Conservation (phyloP, 495 filamentous ascomycete species). For the Jackrogersella minutella region DNA sequence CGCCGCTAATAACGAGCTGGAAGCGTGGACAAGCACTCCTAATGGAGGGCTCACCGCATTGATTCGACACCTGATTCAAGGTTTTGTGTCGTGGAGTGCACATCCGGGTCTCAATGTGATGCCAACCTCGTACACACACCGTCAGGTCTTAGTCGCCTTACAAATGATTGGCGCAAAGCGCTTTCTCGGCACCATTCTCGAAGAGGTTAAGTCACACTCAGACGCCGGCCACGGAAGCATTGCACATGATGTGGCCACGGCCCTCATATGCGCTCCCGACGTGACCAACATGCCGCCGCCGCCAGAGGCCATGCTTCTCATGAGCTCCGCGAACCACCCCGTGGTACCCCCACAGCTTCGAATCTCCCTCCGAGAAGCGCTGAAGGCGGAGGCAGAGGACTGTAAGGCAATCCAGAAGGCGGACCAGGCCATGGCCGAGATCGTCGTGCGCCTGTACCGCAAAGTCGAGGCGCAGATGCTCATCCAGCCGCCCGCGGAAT, state of each 20-base stretch:
- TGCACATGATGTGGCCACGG: constrained; percentile 76
- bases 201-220: constrained; percentile 68
- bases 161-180: constrained; percentile 74
- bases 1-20: constrained; percentile 75
- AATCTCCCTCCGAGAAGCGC: constrained; percentile 70
- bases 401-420: constrained; percentile 67
- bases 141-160: constrained; percentile 70
- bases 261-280: constrained; percentile 77
- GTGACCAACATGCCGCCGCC: constrained; percentile 57
- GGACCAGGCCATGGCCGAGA: constrained; percentile 69
- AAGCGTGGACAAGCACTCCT: constrained; percentile 72
- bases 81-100: constrained; percentile 76
- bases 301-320: constrained; percentile 31
- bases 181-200: constrained; percentile 68
- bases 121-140: constrained; percentile 80
- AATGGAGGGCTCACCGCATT: constrained; percentile 68
- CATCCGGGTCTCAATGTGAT: constrained; percentile 68
- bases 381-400: constrained; percentile 69
- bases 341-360: constrained; percentile 45
- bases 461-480: constrained; percentile 71
- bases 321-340: constrained; percentile 39
- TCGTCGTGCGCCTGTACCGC: constrained; percentile 76
- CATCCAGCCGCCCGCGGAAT: constrained; percentile 43
- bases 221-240: constrained; percentile 64
- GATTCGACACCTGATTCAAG: constrained; percentile 70